A percentile compares a stretch with the other conserved stretches of the same genome.
Evolutionary conservation across 805 yeast genomes (phyloP).

Genomic region (Starmerella vitae): DNA sequence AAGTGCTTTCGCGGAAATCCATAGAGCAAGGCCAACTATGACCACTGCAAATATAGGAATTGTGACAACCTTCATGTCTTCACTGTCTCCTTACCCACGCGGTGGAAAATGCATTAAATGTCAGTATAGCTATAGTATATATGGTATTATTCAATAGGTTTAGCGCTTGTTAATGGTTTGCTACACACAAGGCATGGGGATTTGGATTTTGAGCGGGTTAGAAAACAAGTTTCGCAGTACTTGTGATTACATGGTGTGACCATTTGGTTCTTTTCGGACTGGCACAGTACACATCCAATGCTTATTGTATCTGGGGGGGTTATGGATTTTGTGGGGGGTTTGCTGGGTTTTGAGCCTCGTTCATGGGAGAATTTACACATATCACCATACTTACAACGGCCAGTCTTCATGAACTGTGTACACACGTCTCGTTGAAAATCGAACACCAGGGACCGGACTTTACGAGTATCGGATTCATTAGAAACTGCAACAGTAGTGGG

Average conservation of each 20-base stretch:
- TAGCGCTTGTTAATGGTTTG: background rate
- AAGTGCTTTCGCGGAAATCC: conserved; percentile 11
- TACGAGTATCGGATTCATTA: background rate
- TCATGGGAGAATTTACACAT: conserved; percentile 88
- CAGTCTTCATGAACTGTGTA: conserved; percentile 80
- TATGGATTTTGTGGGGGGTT: background rate
- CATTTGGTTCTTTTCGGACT: conserved; percentile 42
- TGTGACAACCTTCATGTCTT: background rate
- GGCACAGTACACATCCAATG: conserved; percentile 33
- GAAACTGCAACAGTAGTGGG: no score
- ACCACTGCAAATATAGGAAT: background rate
- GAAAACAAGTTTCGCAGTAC: conserved; percentile 51
- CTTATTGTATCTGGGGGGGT: background rate
- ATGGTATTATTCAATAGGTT: background rate
- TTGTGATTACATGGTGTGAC: conserved; percentile 49
- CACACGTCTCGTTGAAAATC: conserved; percentile 93
- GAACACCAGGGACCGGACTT: conserved; percentile 24
- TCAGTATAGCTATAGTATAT: background rate
- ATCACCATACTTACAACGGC: conserved; percentile 95
- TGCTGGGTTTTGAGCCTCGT: conserved; percentile 37
- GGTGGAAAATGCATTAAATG: background rate
- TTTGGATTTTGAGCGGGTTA: conserved; percentile 33
- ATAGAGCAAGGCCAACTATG: conserved; percentile 8
- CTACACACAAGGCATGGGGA: conserved; percentile 42
- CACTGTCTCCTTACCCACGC: background rate